Evolutionary conservation across 1,139 yeast species (phyloP).

Genomic region (Protomyces inouyei): DNA sequence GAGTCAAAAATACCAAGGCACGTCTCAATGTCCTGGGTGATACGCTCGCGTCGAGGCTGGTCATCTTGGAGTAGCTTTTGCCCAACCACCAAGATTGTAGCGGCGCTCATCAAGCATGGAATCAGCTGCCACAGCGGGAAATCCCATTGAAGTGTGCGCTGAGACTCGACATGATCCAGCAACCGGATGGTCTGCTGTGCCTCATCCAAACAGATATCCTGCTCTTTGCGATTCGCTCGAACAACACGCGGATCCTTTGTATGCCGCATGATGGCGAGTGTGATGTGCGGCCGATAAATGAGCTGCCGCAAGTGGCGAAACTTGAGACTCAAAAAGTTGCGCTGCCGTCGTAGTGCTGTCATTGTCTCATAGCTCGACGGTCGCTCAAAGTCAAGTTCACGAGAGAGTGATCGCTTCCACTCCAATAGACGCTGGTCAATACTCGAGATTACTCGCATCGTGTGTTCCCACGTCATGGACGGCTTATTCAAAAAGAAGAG

Average conservation of each 20-base stretch:
- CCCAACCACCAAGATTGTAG: conserved; percentile 23
- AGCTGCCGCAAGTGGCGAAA: conserved; percentile 29
- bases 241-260: conserved; percentile 8
- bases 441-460: conserved; percentile 22
- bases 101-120: conserved; percentile 26
- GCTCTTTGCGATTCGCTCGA: conserved; percentile 4
- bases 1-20: conserved; percentile 19
- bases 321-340: conserved; percentile 27
- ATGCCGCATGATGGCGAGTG: conserved; percentile 20
- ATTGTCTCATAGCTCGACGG: conserved; percentile 1
- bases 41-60: neutral
- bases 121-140: conserved; percentile 26
- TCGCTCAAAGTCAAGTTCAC: conserved; percentile 25
- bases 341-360: conserved; percentile 21
- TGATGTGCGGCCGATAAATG: conserved; percentile 30
- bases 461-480: conserved; percentile 24
- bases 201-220: conserved; percentile 21
- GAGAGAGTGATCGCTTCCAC: conserved; percentile 28
- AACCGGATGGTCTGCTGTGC: conserved; percentile 21
- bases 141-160: conserved; percentile 16
- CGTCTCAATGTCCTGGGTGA: conserved; percentile 5
- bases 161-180: conserved; percentile 21
- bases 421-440: conserved; percentile 25
- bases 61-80: conserved; percentile 21
- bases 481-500: conserved; percentile 29